Evolutionary conservation across 176 grass and related monocot genomes (phyloP).

Genomic region (Oryza meridionalis): DNA sequence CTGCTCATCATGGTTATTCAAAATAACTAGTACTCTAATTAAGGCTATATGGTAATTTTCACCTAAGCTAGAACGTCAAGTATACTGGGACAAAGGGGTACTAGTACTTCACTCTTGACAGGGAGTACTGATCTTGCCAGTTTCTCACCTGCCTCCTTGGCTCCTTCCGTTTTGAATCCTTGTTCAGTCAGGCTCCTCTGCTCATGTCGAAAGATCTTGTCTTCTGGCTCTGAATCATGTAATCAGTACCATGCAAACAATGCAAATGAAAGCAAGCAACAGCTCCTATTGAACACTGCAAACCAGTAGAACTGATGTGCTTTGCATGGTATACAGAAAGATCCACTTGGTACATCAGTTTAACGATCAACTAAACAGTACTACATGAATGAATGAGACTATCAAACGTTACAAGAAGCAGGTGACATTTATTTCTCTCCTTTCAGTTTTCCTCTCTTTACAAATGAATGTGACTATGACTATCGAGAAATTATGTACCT

Average conservation of each 20-base stretch:
- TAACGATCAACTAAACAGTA: background rate
- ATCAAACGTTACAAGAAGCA: slow-evolving; percentile 22
- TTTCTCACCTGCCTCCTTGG: background rate
- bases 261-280: background rate
- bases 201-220: background rate
- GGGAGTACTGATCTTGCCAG: no score
- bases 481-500: slow-evolving; percentile 50
- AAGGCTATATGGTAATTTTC: no score
- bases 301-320: background rate
- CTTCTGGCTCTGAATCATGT: background rate
- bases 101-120: no score
- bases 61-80: no score
- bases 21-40: no score
- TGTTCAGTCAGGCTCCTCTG: background rate
- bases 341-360: background rate
- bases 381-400: background rate
- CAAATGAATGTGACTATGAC: slow-evolving; percentile 51
- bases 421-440: slow-evolving; percentile 13
- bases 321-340: background rate
- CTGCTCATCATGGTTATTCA: no score
- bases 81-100: no score
- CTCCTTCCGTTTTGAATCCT: background rate
- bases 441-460: slow-evolving; percentile 44
- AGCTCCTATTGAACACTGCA: background rate
- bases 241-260: background rate